Evolutionary conservation across 2,329 filamentous ascomycete genomes (phyloP), one percentile per base, ranked within the genome.

Genomic region (Amesomyces nigricolor): DNA sequence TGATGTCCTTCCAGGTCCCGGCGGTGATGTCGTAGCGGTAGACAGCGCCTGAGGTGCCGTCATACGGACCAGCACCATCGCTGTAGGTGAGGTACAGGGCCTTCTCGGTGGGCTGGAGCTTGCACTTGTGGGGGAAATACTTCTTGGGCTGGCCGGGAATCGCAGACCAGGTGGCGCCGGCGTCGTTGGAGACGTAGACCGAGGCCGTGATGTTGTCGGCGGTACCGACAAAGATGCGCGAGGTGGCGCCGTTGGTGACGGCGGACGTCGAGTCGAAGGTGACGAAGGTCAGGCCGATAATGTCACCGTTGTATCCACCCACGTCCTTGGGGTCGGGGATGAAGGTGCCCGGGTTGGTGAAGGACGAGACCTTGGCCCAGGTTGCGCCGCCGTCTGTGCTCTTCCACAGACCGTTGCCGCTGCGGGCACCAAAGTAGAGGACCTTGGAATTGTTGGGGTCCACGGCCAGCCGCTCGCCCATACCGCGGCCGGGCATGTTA

Each of bases 401-500:
- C 66, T 79, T 81, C 75, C 78, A 83, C 2, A 84, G 69, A 2
- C 81, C 81, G 35, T 83, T 76, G 5, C 79, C 80, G 56, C 78
- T 82, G 43, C 80, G 73, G 1, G 80, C 78, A 2, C 80, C 81
- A 54, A 82, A 81, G 64, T 79, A 83, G 22, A 83, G 63, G 56
- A 82, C 78, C 29, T 78, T 73, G 38, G 78, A 76, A 61, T 80
- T 79, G 45, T 77, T 74, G 2, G 80, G 80, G 62, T 83, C 80
- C 8, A 83, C 74, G 2, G 78, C 79, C 5, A 83, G 74, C 13
- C 80, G 73, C 64, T 83, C 81, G 14, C 81, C 81, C 66, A 76
- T 78, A 7, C 81, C 81, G 29, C 81, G 75, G 2, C 81, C 81
- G 7, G 80, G 80, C 79, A 82, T 83, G 63, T 83, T 83, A 0